Conservation (phyloP, 441 rosid species). For the Isatis lusitanica region DNA sequence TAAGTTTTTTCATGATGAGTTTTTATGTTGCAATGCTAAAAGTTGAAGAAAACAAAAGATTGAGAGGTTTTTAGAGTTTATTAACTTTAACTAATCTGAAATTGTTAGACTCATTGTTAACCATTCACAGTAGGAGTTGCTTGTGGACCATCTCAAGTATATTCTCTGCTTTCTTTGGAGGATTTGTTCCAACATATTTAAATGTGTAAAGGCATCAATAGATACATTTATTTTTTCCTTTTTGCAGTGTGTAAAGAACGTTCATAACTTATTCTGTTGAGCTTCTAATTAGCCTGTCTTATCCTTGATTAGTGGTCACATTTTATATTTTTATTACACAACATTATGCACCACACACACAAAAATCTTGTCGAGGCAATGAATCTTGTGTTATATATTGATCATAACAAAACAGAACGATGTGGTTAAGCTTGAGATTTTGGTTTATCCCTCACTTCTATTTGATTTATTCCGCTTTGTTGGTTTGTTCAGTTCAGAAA, state of each 20-base stretch:
- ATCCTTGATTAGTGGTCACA: not conserved
- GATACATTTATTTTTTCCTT: not conserved
- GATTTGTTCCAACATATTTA: not conserved
- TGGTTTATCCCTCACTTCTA: not conserved
- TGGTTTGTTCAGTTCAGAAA: too few species aligned
- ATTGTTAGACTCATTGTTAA: not conserved
- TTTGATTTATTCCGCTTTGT: not conserved
- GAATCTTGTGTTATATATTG: not conserved
- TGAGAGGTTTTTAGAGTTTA: too few species aligned
- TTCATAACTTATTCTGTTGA: not conserved
- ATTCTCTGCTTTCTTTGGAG: not conserved
- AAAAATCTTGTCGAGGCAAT: not conserved
- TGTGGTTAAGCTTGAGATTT: not conserved
- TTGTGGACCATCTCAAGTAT: slow-evolving; percentile 16
- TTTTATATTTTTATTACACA: not conserved
- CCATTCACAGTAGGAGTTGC: slow-evolving; percentile 27
- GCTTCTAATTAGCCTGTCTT: too few species aligned
- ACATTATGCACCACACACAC: not conserved
- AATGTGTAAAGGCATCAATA: not conserved
- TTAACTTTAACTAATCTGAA: not conserved
- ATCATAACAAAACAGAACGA: not conserved
- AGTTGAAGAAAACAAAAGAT: too few species aligned
- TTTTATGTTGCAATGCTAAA: too few species aligned
- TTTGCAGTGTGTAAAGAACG: not conserved
- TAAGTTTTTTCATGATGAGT: too few species aligned